Evolutionary conservation across 1,284 basidiomycete genomes (phyloP), one percentile per base, ranked within the genome.

Genomic region (Melampsora larici-populina): DNA sequence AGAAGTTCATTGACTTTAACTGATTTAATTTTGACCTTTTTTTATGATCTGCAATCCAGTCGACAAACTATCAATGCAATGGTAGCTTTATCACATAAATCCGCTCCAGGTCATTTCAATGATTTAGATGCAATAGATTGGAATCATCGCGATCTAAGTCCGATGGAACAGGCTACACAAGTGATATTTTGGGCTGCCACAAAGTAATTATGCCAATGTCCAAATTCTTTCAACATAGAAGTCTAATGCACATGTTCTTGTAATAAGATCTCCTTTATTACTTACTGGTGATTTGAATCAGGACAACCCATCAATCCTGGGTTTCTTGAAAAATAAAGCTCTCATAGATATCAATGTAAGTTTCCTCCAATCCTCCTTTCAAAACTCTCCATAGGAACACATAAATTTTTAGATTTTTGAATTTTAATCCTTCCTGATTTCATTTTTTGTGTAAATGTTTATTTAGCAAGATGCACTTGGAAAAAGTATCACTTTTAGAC

Each of bases 401-500:
- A 31, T 11, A 36, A 24, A 68, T 43, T 17, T 21, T 21, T 24
- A 31, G 9, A 36, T 49, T 18, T 13, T 8, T 2, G 33, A 36
- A 33, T 7, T 36, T 33, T 26, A 33, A 65, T 33, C 2, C 2
- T 13, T 65, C 26, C 6, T 6, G n/a, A 26, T 8, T 55, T 18
- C 33, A 13, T 26, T 18, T 24, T 21, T 8, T 8, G 21, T 64
- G 7, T 24, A 17, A 29, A 31, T 55, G 24, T 3, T 13, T 33
- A 15, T 40, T 29, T 29, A 78, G 75, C 75, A 78, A 78, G 75
- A 78, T 40, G 31, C 40, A 33, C 24, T 70, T n/a, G 75, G 67
- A 29, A 48, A 78, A 70, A 78, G 75, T 55, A 70, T 70, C 26
- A 64, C 68, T 18, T 36, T 78, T 26, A 70, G 64, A 15, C 55